These are phyloP conservation scores for Tuber aestivum DNA, from an alignment of 495 filamentous ascomycete species.

Conservation along the genomic window DNA sequence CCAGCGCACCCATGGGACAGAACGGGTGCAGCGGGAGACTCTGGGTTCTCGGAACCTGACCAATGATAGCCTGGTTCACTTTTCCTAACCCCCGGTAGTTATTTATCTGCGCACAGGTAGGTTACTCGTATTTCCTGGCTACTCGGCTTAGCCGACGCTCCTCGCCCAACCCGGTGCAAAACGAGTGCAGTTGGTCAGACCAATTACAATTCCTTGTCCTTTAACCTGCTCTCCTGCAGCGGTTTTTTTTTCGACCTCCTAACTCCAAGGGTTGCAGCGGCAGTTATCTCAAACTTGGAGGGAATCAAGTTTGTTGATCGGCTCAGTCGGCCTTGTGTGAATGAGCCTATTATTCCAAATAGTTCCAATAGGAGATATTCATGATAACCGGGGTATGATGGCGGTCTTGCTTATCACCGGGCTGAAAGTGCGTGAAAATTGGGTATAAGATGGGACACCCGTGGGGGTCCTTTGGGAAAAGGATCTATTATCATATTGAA, in stretches of 20 bases:
- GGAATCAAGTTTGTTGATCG: neutral
- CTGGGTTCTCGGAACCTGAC: no score
- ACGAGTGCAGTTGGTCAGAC: neutral
- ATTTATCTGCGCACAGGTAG: no score
- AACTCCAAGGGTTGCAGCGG: no score
- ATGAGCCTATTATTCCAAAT: neutral
- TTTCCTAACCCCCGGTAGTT: no score
- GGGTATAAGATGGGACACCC: no score
- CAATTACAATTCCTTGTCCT: no score
- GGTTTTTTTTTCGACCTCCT: no score
- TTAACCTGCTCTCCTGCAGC: neutral
- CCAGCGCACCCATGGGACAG: no score
- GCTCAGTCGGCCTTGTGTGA: neutral
- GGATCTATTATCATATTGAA: neutral
- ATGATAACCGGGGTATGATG: no score
- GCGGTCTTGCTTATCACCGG: neutral
- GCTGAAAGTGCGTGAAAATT: neutral
- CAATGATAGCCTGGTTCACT: neutral
- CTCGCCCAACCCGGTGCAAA: neutral
- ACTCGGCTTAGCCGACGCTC: neutral
- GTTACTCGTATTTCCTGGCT: neutral
- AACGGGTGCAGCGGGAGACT: no score
- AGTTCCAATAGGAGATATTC: neutral
- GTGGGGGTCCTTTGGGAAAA: neutral
- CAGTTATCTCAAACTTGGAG: no score